Percentiles rank a stretch among this genome's conserved stretches.
phyloP scores from a whole-genome alignment of 2,329 filamentous ascomycete species.

The Sordariomycetes sp. region DNA sequence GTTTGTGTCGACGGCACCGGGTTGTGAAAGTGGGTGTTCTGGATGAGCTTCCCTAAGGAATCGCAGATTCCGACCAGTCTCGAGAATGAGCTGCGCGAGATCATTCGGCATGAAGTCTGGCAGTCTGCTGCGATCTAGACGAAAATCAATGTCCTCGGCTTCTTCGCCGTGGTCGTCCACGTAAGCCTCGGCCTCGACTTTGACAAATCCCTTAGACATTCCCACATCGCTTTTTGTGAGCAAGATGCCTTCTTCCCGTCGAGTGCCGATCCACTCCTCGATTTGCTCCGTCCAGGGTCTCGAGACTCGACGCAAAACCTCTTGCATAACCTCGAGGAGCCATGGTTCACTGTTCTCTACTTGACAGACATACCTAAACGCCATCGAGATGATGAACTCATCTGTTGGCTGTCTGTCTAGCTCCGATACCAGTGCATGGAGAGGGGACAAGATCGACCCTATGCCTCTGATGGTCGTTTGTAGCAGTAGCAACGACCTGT shows the following conservation, averaged over 20 bases:
- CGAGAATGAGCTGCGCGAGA: conserved; percentile 64
- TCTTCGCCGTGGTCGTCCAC: conserved; percentile 51
- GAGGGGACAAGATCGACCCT: conserved; percentile 37
- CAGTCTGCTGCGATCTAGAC: conserved; percentile 55
- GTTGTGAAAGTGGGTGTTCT: conserved; percentile 55
- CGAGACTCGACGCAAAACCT: conserved; percentile 55
- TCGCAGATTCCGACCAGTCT: conserved; percentile 67
- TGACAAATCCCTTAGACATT: conserved; percentile 49
- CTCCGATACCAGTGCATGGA: conserved; percentile 40
- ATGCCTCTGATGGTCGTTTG: conserved; percentile 39
- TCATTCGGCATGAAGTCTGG: conserved; percentile 65
- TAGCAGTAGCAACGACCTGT: conserved; percentile 42
- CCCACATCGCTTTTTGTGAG: conserved; percentile 36
- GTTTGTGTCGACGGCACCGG: conserved; percentile 33
- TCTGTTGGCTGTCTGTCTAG: conserved; percentile 39
- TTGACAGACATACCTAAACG: conserved; percentile 53
- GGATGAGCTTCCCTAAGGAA: conserved; percentile 64
- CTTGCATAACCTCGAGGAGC: conserved; percentile 54
- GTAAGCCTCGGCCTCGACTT: conserved; percentile 42
- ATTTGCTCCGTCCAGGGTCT: conserved; percentile 59
- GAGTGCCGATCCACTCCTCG: conserved; percentile 68
- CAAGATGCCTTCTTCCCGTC: conserved; percentile 44
- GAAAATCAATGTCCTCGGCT: conserved; percentile 48
- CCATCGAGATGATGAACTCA: conserved; percentile 49
- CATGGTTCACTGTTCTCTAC: conserved; percentile 55